Evolutionary conservation across 2,329 filamentous ascomycete genomes (phyloP).

Genomic region (Tolypocladium capitatum): DNA sequence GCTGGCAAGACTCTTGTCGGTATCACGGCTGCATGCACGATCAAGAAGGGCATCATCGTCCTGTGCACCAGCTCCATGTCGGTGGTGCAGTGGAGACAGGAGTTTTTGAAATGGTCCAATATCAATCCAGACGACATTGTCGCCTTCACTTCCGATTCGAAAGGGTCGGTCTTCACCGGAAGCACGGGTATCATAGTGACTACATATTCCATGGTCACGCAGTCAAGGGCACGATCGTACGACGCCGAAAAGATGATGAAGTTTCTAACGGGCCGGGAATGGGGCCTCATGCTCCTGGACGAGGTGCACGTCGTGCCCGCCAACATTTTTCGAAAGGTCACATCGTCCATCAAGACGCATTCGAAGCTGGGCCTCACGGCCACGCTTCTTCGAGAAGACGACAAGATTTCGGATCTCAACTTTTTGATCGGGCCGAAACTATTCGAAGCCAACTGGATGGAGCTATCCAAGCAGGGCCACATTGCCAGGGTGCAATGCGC

Average conservation of each 20-base stretch:
- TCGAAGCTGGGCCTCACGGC: constrained; percentile 91
- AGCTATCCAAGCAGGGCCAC: constrained; percentile 89
- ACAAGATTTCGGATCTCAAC: constrained; percentile 96
- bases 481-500: constrained; percentile 96
- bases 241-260: constrained; percentile 97
- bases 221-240: constrained; percentile 73
- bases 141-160: constrained; percentile 88
- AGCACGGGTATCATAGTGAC: constrained; percentile 95
- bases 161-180: constrained; percentile 62
- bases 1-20: constrained; percentile 95
- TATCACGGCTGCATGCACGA: constrained; percentile 95
- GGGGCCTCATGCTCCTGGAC: constrained; percentile 93
- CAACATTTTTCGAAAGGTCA: constrained; percentile 91
- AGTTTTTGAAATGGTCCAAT: constrained; percentile 98
- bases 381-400: constrained; percentile 86
- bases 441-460: constrained; percentile 99
- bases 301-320: constrained; percentile 97
- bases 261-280: constrained; percentile 78
- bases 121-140: constrained; percentile 85
- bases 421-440: constrained; percentile 95
- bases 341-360: constrained; percentile 83
- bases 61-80: constrained; percentile 97
- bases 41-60: constrained; percentile 92
- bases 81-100: constrained; percentile 89
- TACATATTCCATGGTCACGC: constrained; percentile 98